These are phyloP conservation scores for Conoideocrella luteorostrata DNA, from an alignment of 2,329 filamentous ascomycete genomes.

Conservation along the genomic window DNA sequence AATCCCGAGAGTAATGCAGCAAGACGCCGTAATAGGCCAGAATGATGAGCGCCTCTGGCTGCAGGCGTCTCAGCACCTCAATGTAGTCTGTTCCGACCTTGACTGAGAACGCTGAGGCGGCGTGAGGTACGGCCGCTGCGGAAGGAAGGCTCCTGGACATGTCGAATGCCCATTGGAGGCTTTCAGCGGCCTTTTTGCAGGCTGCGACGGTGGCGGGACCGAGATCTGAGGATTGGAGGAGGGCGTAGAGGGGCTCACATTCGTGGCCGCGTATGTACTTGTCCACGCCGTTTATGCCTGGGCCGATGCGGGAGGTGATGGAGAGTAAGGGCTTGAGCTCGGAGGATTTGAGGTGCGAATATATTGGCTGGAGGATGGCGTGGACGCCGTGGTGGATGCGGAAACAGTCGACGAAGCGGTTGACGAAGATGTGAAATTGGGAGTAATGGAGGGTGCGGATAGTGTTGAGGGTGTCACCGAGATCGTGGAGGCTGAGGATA, in stretches of 20 bases:
- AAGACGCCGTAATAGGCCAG: constrained; percentile 44
- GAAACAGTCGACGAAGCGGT: constrained; percentile 34
- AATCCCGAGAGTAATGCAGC: constrained; percentile 32
- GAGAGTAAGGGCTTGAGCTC: constrained; percentile 24
- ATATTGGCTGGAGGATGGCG: constrained; percentile 27
- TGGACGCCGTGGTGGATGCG: constrained; percentile 37
- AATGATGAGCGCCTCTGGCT: constrained; percentile 37
- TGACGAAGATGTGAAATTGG: constrained; percentile 33
- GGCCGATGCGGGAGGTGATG: constrained; percentile 12
- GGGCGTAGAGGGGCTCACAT: constrained; percentile 18
- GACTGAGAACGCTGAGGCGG: constrained; percentile 26
- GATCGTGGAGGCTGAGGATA: constrained; percentile 37
- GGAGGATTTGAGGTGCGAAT: constrained; percentile 27
- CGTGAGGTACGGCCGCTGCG: constrained; percentile 20
- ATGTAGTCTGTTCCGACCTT: constrained; percentile 26
- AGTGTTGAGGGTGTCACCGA: constrained; percentile 39
- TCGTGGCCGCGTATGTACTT: constrained; percentile 10
- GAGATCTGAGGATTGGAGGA: constrained; percentile 27
- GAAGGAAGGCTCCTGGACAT: constrained; percentile 20
- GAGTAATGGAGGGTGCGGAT: constrained; percentile 7
- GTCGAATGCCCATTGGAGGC: constrained; percentile 29
- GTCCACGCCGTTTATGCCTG: background rate
- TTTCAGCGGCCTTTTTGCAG: constrained; percentile 22
- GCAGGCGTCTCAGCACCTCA: constrained; percentile 26
- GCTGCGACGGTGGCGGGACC: constrained; percentile 19